Conservation (phyloP, 2,329 filamentous ascomycete species). For the Didymella sp. region DNA sequence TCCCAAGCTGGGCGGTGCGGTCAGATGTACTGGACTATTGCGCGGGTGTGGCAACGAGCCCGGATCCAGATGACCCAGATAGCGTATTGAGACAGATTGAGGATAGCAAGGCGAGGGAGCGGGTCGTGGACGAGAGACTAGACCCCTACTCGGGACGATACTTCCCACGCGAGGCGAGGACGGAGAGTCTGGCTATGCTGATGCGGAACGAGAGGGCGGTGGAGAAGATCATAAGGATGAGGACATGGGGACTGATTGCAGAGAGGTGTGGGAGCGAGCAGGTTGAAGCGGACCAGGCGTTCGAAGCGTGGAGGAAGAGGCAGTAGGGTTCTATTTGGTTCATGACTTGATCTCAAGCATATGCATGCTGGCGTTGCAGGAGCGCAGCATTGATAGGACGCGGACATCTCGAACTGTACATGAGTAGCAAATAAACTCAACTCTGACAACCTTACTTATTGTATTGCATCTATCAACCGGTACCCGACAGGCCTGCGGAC, state of each 20-base stretch:
- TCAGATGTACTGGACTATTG: conserved; percentile 89
- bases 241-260: conserved; percentile 80
- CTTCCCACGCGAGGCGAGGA: conserved; percentile 79
- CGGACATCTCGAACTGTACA: background rate
- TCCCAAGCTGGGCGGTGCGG: conserved; percentile 85
- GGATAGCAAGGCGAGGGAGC: conserved; percentile 71
- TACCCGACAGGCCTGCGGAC: no score
- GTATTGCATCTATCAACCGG: no score
- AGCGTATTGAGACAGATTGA: conserved; percentile 72
- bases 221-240: conserved; percentile 77
- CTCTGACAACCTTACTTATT: background rate
- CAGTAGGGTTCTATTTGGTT: conserved; percentile 2
- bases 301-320: conserved; percentile 44
- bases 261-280: conserved; percentile 72
- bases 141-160: conserved; percentile 91
- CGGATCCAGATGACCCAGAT: conserved; percentile 87
- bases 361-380: conserved; percentile 10
- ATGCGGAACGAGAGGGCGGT: conserved; percentile 78
- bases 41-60: conserved; percentile 82
- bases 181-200: conserved; percentile 76
- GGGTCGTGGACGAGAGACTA: conserved; percentile 82
- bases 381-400: background rate
- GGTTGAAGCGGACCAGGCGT: conserved; percentile 52
- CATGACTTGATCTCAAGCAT: background rate
- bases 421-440: conserved; percentile 2